These are phyloP conservation scores for Handroanthus guayacan DNA, from an alignment of 257 asterid genomes.

Conservation along the genomic window DNA sequence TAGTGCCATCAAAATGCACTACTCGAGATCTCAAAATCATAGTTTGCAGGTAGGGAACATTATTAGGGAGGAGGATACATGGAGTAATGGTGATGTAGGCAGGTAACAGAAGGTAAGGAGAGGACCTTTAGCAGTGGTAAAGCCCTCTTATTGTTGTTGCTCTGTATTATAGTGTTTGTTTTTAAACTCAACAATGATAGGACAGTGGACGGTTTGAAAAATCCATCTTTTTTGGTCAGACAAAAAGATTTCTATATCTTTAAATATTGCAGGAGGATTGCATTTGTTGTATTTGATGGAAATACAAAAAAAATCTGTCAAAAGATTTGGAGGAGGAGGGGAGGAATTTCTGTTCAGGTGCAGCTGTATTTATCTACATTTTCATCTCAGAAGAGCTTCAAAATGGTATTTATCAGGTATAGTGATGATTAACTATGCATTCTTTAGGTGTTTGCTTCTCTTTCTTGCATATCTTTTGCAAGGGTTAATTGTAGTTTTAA, in stretches of 20 bases:
- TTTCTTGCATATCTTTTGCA: neutral
- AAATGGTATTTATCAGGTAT: conserved; percentile 12
- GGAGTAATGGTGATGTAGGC: conserved; percentile 85
- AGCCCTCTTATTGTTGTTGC: conserved; percentile 48
- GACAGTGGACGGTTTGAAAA: conserved; percentile 48
- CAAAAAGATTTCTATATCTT: conserved; percentile 54
- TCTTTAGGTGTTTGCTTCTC: neutral
- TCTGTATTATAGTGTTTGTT: conserved; percentile 67
- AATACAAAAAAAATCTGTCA: conserved; percentile 72
- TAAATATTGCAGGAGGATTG: conserved; percentile 70
- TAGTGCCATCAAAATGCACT: conserved; percentile 83
- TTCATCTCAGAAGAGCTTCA: conserved; percentile 24
- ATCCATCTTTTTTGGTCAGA: conserved; percentile 44
- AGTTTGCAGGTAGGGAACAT: conserved; percentile 51
- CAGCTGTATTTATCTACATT: conserved; percentile 9
- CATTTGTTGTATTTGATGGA: conserved; percentile 88
- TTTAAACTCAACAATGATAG: conserved; percentile 56
- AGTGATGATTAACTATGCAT: neutral
- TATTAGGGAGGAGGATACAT: conserved; percentile 67
- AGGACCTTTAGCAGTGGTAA: conserved; percentile 49
- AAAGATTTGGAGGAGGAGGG: conserved; percentile 44
- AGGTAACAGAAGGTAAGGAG: conserved; percentile 55
- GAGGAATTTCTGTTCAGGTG: conserved; percentile 39
- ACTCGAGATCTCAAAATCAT: conserved; percentile 65
- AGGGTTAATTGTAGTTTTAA: neutral